phyloP scores from a whole-genome alignment of 2,329 filamentous ascomycete species.

The Alternaria brassicae region DNA sequence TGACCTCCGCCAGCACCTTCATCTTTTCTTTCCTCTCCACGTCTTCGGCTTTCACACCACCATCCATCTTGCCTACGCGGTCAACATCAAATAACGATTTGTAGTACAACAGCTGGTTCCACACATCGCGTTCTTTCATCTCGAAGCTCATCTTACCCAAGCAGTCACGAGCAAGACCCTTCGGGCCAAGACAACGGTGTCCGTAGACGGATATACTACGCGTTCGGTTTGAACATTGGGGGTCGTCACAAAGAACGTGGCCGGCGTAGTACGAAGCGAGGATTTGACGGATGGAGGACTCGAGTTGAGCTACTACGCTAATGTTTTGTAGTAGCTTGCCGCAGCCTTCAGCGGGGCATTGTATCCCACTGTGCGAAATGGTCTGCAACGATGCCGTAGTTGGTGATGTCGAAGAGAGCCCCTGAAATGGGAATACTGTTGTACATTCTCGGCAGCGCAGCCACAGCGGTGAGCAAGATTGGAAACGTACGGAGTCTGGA shows the following conservation, averaged over 20 bases:
- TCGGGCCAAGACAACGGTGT: conserved; percentile 84
- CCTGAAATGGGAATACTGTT: conserved; percentile 74
- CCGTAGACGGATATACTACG: conserved; percentile 94
- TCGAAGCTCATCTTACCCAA: conserved; percentile 88
- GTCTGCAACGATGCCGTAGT: conserved; percentile 27
- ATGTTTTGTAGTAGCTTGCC: conserved; percentile 70
- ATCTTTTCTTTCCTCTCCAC: conserved; percentile 59
- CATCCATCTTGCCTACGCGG: conserved; percentile 66
- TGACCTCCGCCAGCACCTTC: conserved; percentile 78
- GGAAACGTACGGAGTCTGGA: conserved; percentile 87
- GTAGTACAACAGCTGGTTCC: conserved; percentile 94
- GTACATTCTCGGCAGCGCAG: conserved; percentile 86
- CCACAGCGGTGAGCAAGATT: conserved; percentile 75
- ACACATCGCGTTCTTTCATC: conserved; percentile 85
- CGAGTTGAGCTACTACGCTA: conserved; percentile 83
- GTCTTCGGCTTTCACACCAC: conserved; percentile 63
- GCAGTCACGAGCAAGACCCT: conserved; percentile 83
- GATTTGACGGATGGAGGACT: conserved; percentile 79
- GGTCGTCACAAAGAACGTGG: conserved; percentile 89
- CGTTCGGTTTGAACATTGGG: conserved; percentile 84
- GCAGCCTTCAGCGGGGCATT: conserved; percentile 72
- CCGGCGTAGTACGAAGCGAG: conserved; percentile 89
- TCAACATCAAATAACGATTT: conserved; percentile 88
- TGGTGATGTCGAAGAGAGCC: conserved; percentile 59
- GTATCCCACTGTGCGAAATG: conserved; percentile 75